phyloP scores from a whole-genome alignment of 805 yeast species.

The Metahyphopichia silvanorum region DNA sequence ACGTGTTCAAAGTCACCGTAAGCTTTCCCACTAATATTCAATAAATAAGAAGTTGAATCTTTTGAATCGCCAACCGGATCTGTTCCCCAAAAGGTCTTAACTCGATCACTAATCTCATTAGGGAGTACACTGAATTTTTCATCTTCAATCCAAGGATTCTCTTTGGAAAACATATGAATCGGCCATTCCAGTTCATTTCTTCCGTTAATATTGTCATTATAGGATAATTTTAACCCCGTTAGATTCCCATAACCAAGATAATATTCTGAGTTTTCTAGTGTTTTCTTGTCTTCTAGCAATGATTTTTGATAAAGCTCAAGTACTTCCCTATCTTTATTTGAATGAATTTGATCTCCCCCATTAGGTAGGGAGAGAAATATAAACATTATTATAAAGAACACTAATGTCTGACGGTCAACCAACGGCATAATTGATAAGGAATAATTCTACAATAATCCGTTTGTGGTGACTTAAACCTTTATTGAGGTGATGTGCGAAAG shows the following conservation, averaged over 20 bases:
- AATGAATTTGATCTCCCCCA: conserved; percentile 25
- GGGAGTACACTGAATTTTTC: conserved; percentile 61
- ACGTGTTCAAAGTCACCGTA: conserved; percentile 27
- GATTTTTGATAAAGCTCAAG: conserved; percentile 21
- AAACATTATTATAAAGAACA: conserved; percentile 33
- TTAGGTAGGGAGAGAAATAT: conserved; percentile 30
- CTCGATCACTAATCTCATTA: conserved; percentile 45
- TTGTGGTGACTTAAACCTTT: too few relatives aligned
- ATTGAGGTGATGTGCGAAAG: too few relatives aligned
- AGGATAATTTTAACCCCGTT: conserved; percentile 69
- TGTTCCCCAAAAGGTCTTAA: conserved; percentile 53
- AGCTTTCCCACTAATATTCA: conserved; percentile 33
- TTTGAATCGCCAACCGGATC: conserved; percentile 9
- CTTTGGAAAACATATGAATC: conserved; percentile 40
- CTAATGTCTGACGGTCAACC: conserved; percentile 31
- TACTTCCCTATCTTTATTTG: conserved; percentile 21
- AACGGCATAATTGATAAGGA: conserved; percentile 10
- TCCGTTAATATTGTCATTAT: conserved; percentile 51
- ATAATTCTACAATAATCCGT: too few relatives aligned
- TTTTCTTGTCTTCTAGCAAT: conserved; percentile 12
- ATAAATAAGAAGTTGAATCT: conserved; percentile 20
- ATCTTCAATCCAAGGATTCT: conserved; percentile 43
- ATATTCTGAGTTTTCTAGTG: conserved; percentile 41
- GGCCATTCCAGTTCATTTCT: conserved; percentile 56
- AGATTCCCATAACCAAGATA: conserved; percentile 61